Conservation (phyloP, 2,329 filamentous ascomycete genomes). For the Aspergillus fructus region DNA sequence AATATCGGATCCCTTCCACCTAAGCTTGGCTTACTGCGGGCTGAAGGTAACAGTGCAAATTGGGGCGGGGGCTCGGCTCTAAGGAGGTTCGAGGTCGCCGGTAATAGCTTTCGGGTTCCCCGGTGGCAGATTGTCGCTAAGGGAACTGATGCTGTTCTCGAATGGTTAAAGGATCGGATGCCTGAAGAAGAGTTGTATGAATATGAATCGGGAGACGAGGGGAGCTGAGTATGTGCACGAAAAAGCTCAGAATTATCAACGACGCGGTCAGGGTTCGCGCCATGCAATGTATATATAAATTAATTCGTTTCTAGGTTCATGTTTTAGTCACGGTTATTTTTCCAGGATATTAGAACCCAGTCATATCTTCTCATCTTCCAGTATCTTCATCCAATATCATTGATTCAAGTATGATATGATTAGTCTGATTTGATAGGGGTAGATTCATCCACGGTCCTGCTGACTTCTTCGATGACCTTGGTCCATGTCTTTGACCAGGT, state of each 20-base stretch:
- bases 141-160: constrained; percentile 79
- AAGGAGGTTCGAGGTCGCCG: constrained; percentile 72
- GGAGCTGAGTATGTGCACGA: constrained; percentile 5
- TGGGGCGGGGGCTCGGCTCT: constrained; percentile 49
- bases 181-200: constrained; percentile 49
- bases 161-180: constrained; percentile 77
- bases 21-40: constrained; percentile 73
- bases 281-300: constrained; percentile 4
- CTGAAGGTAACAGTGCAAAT: constrained; percentile 43
- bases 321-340: constrained; percentile 1
- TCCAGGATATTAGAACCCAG: not conserved
- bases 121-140: constrained; percentile 80
- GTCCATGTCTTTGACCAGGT: constrained; percentile 67
- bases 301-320: constrained; percentile 7
- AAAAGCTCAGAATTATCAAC: not conserved
- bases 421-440: not conserved
- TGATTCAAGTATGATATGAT: not conserved
- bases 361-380: not conserved
- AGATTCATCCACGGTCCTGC: constrained; percentile 26
- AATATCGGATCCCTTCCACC: constrained; percentile 80
- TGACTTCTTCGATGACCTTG: constrained; percentile 44
- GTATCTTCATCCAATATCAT: not conserved
- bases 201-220: constrained; percentile 31
- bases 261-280: not conserved
- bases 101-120: constrained; percentile 86